Base-by-base conservation (phyloP, 2,329 filamentous ascomycete species). In the Fusarium anthophilum region DNA sequence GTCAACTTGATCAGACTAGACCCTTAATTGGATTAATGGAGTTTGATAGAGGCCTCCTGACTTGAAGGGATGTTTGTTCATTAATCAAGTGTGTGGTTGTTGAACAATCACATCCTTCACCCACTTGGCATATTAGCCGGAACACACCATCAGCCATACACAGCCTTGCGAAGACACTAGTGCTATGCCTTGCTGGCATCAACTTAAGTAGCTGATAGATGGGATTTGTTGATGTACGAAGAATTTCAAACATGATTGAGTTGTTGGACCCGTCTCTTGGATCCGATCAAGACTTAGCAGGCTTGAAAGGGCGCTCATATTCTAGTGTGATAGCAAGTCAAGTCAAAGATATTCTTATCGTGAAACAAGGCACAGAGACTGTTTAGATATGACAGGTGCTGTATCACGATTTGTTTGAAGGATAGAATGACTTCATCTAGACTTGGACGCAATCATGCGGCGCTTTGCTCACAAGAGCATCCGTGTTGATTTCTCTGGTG, bases 71-170 rank as follows among this genome's bases (percentile, higher is more conserved):
- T 28, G 51, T 18, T 41, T 28, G 51, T 41, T 18, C 17, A 60
- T 26, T 64, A 32, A 17, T 22, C 24, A 65, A 69, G 50, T 43
- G n/a, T 18, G 38, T 55, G 35, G 28, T 37, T 30, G 24, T 38
- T 41, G 37, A n/a, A 47, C 32, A 20, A 32, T n/a, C 37, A 41
- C 28, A 45, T 32, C 35, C 30, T 65, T 44, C 26, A 55, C 22
- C 20, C 26, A 38, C 53, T 50, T 32, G 22, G 20, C 28, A 44
- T 14, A 63, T 70, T 70, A 70, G 59, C 66, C 47, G 47, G 41
- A 38, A 60, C 22, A 66, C 37, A 70, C 41, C 66, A 58, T 47
- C 15, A 24, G 24, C 15, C 17, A 47, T 24, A 59, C 53, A 66
- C 43, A 54, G 66, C 43, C 66, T 60, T 48, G 8, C 11, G 24